phyloP scores from a whole-genome alignment of 2,329 filamentous ascomycete genomes.

The Didymella pinodella region DNA sequence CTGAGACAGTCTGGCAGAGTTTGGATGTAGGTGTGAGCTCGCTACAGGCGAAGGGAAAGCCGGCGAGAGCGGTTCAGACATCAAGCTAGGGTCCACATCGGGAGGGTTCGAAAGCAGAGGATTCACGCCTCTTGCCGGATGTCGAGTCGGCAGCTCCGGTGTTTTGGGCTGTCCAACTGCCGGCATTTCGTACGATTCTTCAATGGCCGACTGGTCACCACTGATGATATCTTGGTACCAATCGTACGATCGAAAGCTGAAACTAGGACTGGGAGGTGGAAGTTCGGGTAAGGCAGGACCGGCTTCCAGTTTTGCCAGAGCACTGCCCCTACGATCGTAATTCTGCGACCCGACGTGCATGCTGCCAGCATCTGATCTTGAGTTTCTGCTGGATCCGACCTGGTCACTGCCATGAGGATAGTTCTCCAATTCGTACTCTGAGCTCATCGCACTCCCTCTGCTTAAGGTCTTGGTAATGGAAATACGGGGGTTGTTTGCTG shows the following conservation, averaged over 20 bases:
- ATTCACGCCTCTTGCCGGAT: conserved; percentile 26
- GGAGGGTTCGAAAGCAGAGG: conserved; percentile 22
- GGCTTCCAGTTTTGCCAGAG: conserved; percentile 26
- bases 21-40: conserved; percentile 28
- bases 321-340: conserved; percentile 16
- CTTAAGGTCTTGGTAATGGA: conserved; percentile 14
- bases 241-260: conserved; percentile 38
- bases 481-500: conserved; percentile 18
- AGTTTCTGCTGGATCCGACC: conserved; percentile 8
- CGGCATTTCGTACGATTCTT: conserved; percentile 1
- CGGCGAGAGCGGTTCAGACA: conserved; percentile 28
- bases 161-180: conserved; percentile 1
- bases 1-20: conserved; percentile 21
- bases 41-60: conserved; percentile 21
- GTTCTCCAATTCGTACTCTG: conserved; percentile 32
- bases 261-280: conserved; percentile 34
- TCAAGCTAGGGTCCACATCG: conserved; percentile 10
- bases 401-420: conserved; percentile 23
- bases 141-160: conserved; percentile 15
- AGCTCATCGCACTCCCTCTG: conserved; percentile 18
- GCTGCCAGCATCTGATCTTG: conserved; percentile 16
- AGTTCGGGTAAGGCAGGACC: conserved; percentile 26
- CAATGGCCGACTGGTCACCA: conserved; percentile 24
- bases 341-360: conserved; percentile 9
- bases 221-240: conserved; percentile 42